A percentile compares a stretch with the other conserved stretches of the same genome.
Conservation (phyloP, 2,329 filamentous ascomycete genomes). For the Aspergillus proliferans region DNA sequence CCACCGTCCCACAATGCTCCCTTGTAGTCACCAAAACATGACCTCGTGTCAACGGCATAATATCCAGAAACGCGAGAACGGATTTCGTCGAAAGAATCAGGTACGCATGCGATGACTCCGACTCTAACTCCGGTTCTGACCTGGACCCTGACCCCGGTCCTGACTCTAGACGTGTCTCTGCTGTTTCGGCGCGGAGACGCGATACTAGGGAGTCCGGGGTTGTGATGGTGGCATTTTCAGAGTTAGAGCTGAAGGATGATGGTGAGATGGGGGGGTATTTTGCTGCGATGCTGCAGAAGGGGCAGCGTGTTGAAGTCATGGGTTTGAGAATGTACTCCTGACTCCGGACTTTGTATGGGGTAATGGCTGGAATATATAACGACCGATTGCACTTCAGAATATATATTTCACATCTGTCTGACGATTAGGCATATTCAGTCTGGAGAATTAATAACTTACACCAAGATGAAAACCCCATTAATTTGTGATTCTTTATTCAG, state of each 20-base stretch:
- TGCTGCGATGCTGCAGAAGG: conserved; percentile 54
- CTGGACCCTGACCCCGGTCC: neutral
- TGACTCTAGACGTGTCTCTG: conserved; percentile 10
- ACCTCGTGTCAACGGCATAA: conserved; percentile 75
- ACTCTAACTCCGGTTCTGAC: neutral
- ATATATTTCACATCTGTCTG: no score
- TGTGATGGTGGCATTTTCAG: conserved; percentile 6
- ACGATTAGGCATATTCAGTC: no score
- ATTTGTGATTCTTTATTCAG: no score
- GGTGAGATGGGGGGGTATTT: conserved; percentile 41
- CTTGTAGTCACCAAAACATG: conserved; percentile 80
- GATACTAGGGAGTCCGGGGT: conserved; percentile 3
- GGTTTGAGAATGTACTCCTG: neutral
- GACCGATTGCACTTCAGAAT: neutral
- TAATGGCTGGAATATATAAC: neutral
- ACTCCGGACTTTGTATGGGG: neutral
- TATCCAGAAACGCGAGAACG: conserved; percentile 86
- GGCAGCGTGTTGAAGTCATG: conserved; percentile 32
- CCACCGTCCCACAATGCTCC: conserved; percentile 69
- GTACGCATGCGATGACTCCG: conserved; percentile 25
- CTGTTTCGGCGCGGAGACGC: no score
- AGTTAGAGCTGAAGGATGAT: conserved; percentile 16
- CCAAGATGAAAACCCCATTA: no score
- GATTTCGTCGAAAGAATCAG: conserved; percentile 71
- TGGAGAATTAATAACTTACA: no score